These are phyloP conservation scores for Cinchona pubescens DNA, from an alignment of 257 asterid species.

Conservation along the genomic window DNA sequence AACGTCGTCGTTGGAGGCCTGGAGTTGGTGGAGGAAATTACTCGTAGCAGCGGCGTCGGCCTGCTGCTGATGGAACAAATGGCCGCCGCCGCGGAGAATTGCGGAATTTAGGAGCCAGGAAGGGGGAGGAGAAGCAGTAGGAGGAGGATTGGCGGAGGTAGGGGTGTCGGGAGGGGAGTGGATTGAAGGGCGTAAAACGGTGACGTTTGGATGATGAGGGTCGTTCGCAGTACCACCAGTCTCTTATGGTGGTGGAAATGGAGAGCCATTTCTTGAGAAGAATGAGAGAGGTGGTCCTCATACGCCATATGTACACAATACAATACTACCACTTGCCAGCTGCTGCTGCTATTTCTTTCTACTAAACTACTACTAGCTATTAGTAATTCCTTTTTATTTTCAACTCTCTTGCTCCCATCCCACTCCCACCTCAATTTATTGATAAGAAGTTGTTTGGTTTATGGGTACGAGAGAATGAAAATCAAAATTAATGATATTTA, in stretches of 20 bases:
- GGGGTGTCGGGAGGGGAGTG: constrained; percentile 36
- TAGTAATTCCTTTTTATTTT: not conserved
- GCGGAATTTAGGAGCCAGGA: constrained; percentile 35
- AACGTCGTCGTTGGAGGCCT: constrained; percentile 33
- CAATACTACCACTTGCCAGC: too few relatives aligned
- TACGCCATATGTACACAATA: constrained; percentile 32
- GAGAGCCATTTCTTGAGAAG: constrained; percentile 35
- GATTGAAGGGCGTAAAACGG: constrained; percentile 28
- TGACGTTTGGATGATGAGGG: not conserved
- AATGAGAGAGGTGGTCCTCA: constrained; percentile 41
- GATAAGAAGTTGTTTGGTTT: too few relatives aligned
- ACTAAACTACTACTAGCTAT: too few relatives aligned
- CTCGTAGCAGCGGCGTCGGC: constrained; percentile 24
- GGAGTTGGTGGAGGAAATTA: constrained; percentile 36
- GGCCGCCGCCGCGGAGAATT: constrained; percentile 17
- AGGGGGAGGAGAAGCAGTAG: constrained; percentile 26
- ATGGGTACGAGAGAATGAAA: too few relatives aligned
- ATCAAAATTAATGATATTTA: too few relatives aligned
- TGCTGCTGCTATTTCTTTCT: not conserved
- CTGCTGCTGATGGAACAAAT: constrained; percentile 20
- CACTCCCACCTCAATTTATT: too few relatives aligned
- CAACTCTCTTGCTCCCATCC: not conserved
- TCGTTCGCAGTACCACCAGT: not conserved
- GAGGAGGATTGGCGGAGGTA: constrained; percentile 22
- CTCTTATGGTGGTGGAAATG: constrained; percentile 19